Conservation (phyloP, 257 asterid genomes). For the Lycium barbarum region DNA sequence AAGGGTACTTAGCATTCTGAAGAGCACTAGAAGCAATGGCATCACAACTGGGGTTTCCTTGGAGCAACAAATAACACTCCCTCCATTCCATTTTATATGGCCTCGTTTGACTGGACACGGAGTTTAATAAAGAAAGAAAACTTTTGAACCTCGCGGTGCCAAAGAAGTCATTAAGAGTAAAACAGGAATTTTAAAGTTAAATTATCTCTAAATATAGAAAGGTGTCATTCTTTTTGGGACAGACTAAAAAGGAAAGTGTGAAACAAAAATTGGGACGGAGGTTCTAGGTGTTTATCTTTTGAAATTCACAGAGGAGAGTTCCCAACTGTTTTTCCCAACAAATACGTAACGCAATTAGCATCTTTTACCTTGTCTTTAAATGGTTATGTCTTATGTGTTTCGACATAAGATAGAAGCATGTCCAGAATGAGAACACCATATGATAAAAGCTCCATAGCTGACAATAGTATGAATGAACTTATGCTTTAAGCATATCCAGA, state of each 20-base stretch:
- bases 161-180: neutral
- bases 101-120: neutral
- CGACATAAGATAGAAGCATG: neutral
- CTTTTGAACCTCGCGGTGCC: neutral
- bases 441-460: neutral
- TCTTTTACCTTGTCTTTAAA: conserved; percentile 2
- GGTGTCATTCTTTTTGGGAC: neutral
- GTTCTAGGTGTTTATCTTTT: neutral
- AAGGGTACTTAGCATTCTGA: neutral
- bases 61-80: neutral
- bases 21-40: neutral
- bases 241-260: neutral
- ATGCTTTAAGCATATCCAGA: neutral
- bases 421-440: neutral
- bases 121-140: neutral
- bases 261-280: neutral
- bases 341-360: neutral
- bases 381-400: neutral
- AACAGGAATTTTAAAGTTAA: neutral
- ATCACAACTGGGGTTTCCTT: neutral
- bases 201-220: neutral
- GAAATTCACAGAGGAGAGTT: neutral
- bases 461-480: neutral
- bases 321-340: neutral
- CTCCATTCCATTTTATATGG: neutral